phyloP scores from a whole-genome alignment of 805 yeast genomes.

The Wickerhamiella nectarea region DNA sequence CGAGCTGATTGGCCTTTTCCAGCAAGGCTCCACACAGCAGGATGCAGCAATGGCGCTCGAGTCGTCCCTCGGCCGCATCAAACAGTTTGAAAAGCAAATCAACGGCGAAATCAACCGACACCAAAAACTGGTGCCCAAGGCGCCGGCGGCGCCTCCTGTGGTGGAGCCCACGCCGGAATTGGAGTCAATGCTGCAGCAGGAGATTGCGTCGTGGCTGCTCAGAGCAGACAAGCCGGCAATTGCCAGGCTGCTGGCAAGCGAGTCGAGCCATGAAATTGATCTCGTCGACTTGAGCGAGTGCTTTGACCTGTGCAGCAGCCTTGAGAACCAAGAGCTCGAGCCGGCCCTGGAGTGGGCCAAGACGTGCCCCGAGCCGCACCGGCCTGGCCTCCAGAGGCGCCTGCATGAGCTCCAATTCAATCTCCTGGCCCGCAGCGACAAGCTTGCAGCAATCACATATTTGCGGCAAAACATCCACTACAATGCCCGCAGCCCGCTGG shows the following conservation, averaged over 20 bases:
- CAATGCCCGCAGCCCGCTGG: conserved; percentile 21
- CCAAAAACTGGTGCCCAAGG: conserved; percentile 15
- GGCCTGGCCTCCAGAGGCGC: conserved; percentile 30
- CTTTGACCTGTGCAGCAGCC: conserved; percentile 31
- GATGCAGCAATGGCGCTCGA: neutral
- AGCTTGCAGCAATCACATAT: neutral
- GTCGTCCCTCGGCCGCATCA: neutral
- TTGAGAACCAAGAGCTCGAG: conserved; percentile 27
- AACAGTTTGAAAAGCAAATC: conserved; percentile 20
- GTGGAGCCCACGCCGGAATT: neutral
- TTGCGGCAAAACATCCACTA: neutral
- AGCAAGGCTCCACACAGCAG: neutral
- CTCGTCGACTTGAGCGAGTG: conserved; percentile 29
- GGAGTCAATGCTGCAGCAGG: conserved; percentile 20
- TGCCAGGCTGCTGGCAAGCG: conserved; percentile 25
- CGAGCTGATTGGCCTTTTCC: neutral
- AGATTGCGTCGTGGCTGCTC: conserved; percentile 34
- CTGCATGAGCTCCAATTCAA: conserved; percentile 34
- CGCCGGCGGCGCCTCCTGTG: neutral
- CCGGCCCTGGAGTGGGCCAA: conserved; percentile 41
- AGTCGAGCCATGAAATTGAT: conserved; percentile 16
- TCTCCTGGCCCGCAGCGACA: conserved; percentile 9
- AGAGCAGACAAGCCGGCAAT: conserved; percentile 35
- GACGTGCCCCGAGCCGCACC: too few relatives aligned
- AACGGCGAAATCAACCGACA: conserved; percentile 22